A percentile compares a stretch with the other conserved stretches of the same genome.
Evolutionary conservation across 495 filamentous ascomycete genomes (phyloP).

Genomic region (Penicillium lividum): DNA sequence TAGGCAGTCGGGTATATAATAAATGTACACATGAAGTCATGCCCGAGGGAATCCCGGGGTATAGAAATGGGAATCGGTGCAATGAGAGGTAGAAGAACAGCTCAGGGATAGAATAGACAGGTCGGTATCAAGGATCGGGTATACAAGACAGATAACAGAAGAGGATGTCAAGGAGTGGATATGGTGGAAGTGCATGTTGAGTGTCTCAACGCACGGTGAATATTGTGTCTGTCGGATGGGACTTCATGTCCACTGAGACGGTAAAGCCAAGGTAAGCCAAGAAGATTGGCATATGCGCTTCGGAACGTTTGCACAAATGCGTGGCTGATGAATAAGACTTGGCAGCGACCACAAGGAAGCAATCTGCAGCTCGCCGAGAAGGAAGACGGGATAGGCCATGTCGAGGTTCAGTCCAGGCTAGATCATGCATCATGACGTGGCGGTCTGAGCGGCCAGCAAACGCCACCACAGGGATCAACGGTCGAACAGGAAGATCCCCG

Average conservation of each 20-base stretch:
- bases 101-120: neutral
- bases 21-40: constrained; percentile 34
- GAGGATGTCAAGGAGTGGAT: neutral
- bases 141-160: neutral
- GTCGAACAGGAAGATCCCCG: neutral
- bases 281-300: neutral
- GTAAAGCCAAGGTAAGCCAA: neutral
- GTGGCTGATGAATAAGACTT: neutral
- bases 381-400: neutral
- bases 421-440: constrained; percentile 2
- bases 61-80: neutral
- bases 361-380: neutral
- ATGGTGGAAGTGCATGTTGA: neutral
- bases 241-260: neutral
- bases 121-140: neutral
- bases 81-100: neutral
- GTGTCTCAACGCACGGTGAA: neutral
- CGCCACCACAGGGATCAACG: neutral
- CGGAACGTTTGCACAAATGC: neutral
- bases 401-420: neutral
- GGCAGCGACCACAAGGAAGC: neutral
- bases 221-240: too few relatives aligned
- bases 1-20: constrained; percentile 26
- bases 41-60: constrained; percentile 7
- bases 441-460: neutral